A percentile compares a stretch with the other conserved stretches of the same genome.
Evolutionary conservation across 2,329 filamentous ascomycete species (phyloP).

Genomic region (Calonectria hongkongensis): DNA sequence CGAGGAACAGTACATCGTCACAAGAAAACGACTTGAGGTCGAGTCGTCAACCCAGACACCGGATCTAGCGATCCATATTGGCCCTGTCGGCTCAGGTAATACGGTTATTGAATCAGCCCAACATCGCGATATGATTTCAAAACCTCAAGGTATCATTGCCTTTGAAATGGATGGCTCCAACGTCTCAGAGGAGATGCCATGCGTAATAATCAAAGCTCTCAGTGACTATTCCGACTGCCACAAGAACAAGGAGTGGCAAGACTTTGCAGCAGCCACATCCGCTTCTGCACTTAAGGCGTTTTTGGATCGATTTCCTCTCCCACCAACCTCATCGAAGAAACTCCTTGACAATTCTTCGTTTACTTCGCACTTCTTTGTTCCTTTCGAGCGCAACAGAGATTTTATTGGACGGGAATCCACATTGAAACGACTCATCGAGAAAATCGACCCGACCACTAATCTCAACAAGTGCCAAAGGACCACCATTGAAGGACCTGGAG

Average conservation of each 20-base stretch:
- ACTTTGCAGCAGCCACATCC: slow-evolving; percentile 1
- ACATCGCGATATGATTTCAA: slow-evolving; percentile 10
- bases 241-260: slow-evolving; percentile 4
- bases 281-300: slow-evolving; percentile 4
- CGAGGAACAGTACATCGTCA: background rate
- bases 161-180: background rate
- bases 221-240: slow-evolving; percentile 5
- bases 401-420: slow-evolving; percentile 52
- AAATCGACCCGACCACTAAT: background rate
- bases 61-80: background rate
- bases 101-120: background rate
- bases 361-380: slow-evolving; percentile 33
- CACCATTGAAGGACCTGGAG: slow-evolving; percentile 57
- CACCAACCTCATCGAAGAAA: background rate
- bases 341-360: background rate
- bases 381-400: slow-evolving; percentile 51
- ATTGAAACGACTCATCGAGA: slow-evolving; percentile 35
- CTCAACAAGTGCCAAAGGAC: slow-evolving; percentile 27
- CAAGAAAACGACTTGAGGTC: background rate
- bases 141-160: background rate
- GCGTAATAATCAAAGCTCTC: background rate
- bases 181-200: background rate
- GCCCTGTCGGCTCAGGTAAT: background rate
- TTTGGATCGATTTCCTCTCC: background rate
- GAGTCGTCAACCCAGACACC: background rate